These are phyloP conservation scores for Linaria vulgaris DNA, from an alignment of 257 asterid species.

Conservation along the genomic window DNA sequence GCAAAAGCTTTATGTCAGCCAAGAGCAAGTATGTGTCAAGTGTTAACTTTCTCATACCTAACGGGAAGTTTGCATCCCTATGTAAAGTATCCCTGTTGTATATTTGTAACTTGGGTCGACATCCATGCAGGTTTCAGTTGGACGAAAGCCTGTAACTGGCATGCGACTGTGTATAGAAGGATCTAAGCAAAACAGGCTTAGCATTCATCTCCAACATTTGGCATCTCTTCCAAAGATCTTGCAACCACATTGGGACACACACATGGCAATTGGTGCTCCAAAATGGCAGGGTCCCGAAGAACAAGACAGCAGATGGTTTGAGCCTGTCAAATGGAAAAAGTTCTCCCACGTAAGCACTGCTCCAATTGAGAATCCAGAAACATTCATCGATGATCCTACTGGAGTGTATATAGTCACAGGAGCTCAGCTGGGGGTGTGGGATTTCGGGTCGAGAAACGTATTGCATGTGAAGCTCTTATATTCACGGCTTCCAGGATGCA, in stretches of 20 bases:
- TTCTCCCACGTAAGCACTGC: slow-evolving; percentile 83
- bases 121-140: slow-evolving; percentile 62
- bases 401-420: slow-evolving; percentile 73
- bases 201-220: slow-evolving; percentile 67
- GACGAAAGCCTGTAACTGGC: slow-evolving; percentile 82
- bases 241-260: slow-evolving; percentile 74
- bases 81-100: too few relatives aligned
- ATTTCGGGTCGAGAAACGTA: slow-evolving; percentile 80
- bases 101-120: slow-evolving; percentile 11
- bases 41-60: too few relatives aligned
- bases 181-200: slow-evolving; percentile 57
- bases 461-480: slow-evolving; percentile 70
- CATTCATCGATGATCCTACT: slow-evolving; percentile 54
- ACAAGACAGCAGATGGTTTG: slow-evolving; percentile 90
- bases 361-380: slow-evolving; percentile 71
- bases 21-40: slow-evolving; percentile 66
- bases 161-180: slow-evolving; percentile 76
- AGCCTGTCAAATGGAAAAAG: slow-evolving; percentile 84
- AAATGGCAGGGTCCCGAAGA: slow-evolving; percentile 94
- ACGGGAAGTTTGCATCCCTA: too few relatives aligned
- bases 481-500: slow-evolving; percentile 74
- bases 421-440: slow-evolving; percentile 90
- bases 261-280: slow-evolving; percentile 77
- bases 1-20: slow-evolving; percentile 78
- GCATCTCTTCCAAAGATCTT: slow-evolving; percentile 66